Percentiles rank a stretch among this genome's conserved stretches.
Conservation (phyloP, 495 filamentous ascomycete genomes). For the Saxophila tyrrhenica region DNA sequence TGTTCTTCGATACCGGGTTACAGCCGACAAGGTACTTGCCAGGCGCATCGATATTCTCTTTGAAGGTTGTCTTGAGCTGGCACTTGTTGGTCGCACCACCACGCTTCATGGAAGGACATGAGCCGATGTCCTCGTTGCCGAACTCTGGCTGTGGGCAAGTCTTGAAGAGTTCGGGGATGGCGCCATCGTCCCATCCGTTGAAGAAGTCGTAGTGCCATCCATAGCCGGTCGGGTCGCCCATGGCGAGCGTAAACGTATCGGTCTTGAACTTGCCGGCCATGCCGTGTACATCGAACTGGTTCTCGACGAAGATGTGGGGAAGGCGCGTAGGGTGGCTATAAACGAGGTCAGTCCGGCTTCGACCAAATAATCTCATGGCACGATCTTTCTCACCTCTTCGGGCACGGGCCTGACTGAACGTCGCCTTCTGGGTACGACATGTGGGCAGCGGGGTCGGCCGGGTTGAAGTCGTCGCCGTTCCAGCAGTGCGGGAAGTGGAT, state of each 20-base stretch:
- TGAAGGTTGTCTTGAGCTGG: background rate
- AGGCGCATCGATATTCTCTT: conserved; percentile 6
- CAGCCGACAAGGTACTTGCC: conserved; percentile 1
- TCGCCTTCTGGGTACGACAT: conserved; percentile 1
- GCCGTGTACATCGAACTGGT: conserved; percentile 2
- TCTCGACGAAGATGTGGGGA: conserved; percentile 10
- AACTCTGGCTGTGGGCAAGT: background rate
- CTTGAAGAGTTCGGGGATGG: conserved; percentile 1
- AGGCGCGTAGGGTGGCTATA: conserved; percentile 2
- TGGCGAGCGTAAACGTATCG: conserved; percentile 1
- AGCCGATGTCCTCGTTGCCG: background rate
- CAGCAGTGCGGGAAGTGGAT: conserved; percentile 13
- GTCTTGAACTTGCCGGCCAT: background rate
- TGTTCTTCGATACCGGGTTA: conserved; percentile 2
- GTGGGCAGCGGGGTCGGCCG: conserved; percentile 1
- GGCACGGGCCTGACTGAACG: conserved; percentile 2
- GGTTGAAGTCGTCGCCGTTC: conserved; percentile 5
- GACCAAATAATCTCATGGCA: too few species aligned
- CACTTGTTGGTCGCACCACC: background rate
- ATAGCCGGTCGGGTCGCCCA: conserved; percentile 5
- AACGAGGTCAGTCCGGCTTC: too few species aligned
- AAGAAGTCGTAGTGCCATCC: conserved; percentile 13
- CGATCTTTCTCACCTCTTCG: too few species aligned
- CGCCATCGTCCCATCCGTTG: conserved; percentile 9
- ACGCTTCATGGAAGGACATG: background rate